Percentiles rank a stretch among this genome's conserved stretches.
Evolutionary conservation across 257 asterid species (phyloP).

Genomic region (Euphrasia confusa): DNA sequence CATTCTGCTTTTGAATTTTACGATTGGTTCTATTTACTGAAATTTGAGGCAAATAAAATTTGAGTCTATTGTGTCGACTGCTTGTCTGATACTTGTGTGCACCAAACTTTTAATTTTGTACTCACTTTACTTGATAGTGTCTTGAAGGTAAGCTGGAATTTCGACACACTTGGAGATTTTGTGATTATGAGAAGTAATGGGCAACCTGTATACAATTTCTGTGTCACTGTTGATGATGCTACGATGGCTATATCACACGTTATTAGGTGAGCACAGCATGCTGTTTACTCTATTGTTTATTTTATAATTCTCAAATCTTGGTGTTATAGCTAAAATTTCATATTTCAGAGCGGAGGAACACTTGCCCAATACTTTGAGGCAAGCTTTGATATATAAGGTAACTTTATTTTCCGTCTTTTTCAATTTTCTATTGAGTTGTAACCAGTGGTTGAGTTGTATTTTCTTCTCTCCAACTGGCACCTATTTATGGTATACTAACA

Average conservation of each 20-base stretch:
- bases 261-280: slow-evolving; percentile 50
- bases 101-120: slow-evolving; percentile 17
- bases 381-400: slow-evolving; percentile 89
- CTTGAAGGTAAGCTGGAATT: slow-evolving; percentile 85
- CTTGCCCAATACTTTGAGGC: slow-evolving; percentile 94
- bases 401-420: slow-evolving; percentile 10
- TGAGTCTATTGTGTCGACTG: slow-evolving; percentile 1
- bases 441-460: slow-evolving; percentile 18
- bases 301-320: slow-evolving; percentile 17
- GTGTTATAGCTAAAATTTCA: slow-evolving; percentile 26
- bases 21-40: background rate
- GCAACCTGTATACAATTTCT: slow-evolving; percentile 96
- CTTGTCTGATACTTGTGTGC: slow-evolving; percentile 15
- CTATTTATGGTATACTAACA: slow-evolving; percentile 28
- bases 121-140: slow-evolving; percentile 55
- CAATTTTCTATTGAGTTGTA: slow-evolving; percentile 22
- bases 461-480: slow-evolving; percentile 13
- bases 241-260: slow-evolving; percentile 98
- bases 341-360: slow-evolving; percentile 92
- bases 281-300: slow-evolving; percentile 12
- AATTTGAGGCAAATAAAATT: background rate
- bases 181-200: slow-evolving; percentile 99
- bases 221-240: slow-evolving; percentile 97
- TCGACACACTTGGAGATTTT: slow-evolving; percentile 92
- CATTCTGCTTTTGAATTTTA: background rate